These are phyloP conservation scores for Botrytis aclada DNA, from an alignment of 2,329 filamentous ascomycete species.

Conservation along the genomic window DNA sequence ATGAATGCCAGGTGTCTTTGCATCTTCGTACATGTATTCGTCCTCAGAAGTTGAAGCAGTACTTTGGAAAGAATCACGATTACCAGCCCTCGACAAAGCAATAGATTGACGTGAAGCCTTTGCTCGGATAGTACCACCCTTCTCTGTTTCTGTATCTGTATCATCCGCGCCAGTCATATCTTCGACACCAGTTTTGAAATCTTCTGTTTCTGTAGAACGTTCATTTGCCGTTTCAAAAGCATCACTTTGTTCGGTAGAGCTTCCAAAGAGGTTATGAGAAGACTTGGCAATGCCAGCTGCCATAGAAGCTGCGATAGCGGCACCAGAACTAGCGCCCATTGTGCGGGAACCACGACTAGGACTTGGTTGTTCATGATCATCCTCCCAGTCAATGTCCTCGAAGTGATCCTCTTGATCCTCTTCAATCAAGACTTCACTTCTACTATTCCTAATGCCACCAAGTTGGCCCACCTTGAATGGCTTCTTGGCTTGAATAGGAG, in stretches of 20 bases:
- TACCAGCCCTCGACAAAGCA: constrained; percentile 47
- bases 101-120: constrained; percentile 42
- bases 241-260: constrained; percentile 72
- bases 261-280: constrained; percentile 70
- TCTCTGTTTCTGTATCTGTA: constrained; percentile 76
- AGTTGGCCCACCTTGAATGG: constrained; percentile 68
- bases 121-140: constrained; percentile 38
- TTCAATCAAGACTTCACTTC: constrained; percentile 65
- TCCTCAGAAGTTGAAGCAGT: constrained; percentile 84
- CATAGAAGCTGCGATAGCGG: constrained; percentile 36
- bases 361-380: constrained; percentile 58
- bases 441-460: constrained; percentile 69
- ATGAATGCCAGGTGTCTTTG: constrained; percentile 63
- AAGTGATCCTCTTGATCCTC: constrained; percentile 35
- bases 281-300: constrained; percentile 24
- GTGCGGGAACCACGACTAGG: constrained; percentile 49
- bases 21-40: constrained; percentile 63
- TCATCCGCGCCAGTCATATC: constrained; percentile 72
- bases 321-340: constrained; percentile 33
- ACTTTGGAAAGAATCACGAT: constrained; percentile 72
- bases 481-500: constrained; percentile 74
- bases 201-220: constrained; percentile 81
- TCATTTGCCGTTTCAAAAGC: constrained; percentile 75
- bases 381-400: constrained; percentile 88
- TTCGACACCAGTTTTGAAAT: constrained; percentile 91